Percentiles rank a stretch among this genome's conserved stretches.
These are phyloP conservation scores for Lanzia echinophila DNA, from an alignment of 2,329 filamentous ascomycete genomes.

Conservation along the genomic window DNA sequence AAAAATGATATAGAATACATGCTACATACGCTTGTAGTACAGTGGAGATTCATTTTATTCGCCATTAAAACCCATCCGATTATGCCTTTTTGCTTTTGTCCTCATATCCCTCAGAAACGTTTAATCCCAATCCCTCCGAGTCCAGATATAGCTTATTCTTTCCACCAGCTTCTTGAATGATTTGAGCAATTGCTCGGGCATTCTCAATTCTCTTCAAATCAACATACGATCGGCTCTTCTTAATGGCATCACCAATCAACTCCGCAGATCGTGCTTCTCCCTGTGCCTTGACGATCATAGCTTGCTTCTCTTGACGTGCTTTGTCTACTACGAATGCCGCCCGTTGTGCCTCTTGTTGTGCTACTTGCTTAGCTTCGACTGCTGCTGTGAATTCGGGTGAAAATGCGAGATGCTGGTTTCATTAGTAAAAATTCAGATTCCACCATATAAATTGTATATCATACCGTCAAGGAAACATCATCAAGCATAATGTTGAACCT, in stretches of 20 bases:
- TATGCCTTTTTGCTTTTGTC: conserved; percentile 42
- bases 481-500: conserved; percentile 97
- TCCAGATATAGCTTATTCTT: conserved; percentile 94
- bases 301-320: conserved; percentile 98
- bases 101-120: conserved; percentile 57
- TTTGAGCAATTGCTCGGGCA: conserved; percentile 77
- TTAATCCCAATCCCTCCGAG: conserved; percentile 81
- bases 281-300: conserved; percentile 95
- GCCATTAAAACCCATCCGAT: conserved; percentile 13
- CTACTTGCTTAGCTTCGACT: conserved; percentile 68
- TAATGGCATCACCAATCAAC: conserved; percentile 97
- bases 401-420: conserved; percentile 58
- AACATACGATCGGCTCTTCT: conserved; percentile 96
- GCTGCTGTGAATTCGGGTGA: conserved; percentile 68
- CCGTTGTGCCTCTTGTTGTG: conserved; percentile 89
- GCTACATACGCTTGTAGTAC: conserved; percentile 32
- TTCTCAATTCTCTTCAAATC: conserved; percentile 99
- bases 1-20: conserved; percentile 25
- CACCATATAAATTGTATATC: conserved; percentile 24
- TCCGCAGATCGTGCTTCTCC: conserved; percentile 97
- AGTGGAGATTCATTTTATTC: conserved; percentile 39
- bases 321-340: conserved; percentile 98
- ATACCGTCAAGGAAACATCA: conserved; percentile 91
- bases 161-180: conserved; percentile 78
- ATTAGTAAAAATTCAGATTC: neutral